Percentiles rank a stretch among this genome's conserved stretches.
phyloP scores from a whole-genome alignment of 2,329 filamentous ascomycete species.

The Helicocarpus griseus region DNA sequence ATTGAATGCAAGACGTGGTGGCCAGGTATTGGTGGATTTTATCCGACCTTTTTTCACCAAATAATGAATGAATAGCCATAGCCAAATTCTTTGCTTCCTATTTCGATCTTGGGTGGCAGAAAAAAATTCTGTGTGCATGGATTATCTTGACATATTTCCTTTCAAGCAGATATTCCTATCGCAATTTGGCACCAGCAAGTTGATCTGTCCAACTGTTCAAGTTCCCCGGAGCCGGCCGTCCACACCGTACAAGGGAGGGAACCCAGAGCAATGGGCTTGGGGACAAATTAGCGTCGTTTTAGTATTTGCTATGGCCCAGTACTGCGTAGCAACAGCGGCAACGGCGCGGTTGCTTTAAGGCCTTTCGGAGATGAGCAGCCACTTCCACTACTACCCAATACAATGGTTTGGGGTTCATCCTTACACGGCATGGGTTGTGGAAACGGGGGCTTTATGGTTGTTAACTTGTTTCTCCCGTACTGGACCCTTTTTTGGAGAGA shows the following conservation, averaged over 20 bases:
- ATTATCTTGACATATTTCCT: neutral
- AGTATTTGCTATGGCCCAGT: neutral
- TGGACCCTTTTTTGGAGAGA: too few species aligned
- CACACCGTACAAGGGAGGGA: neutral
- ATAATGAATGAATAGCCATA: too few species aligned
- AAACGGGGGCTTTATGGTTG: too few species aligned
- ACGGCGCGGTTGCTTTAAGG: neutral
- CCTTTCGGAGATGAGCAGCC: neutral
- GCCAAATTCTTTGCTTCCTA: too few species aligned
- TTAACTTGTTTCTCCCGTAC: too few species aligned
- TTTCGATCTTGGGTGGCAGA: too few species aligned
- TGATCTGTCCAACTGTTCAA: neutral
- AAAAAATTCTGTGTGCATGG: neutral
- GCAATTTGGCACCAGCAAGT: neutral
- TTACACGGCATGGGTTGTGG: too few species aligned
- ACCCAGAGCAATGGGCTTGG: neutral
- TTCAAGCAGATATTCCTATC: neutral
- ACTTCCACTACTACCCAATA: too few species aligned
- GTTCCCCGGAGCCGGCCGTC: neutral
- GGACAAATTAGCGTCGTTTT: neutral
- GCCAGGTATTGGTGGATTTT: too few species aligned
- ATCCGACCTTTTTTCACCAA: too few species aligned
- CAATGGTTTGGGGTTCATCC: too few species aligned
- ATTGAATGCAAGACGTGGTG: too few species aligned
- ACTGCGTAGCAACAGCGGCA: neutral